Conservation (phyloP, 2,329 filamentous ascomycete species). For the Colletotrichum siamense region DNA sequence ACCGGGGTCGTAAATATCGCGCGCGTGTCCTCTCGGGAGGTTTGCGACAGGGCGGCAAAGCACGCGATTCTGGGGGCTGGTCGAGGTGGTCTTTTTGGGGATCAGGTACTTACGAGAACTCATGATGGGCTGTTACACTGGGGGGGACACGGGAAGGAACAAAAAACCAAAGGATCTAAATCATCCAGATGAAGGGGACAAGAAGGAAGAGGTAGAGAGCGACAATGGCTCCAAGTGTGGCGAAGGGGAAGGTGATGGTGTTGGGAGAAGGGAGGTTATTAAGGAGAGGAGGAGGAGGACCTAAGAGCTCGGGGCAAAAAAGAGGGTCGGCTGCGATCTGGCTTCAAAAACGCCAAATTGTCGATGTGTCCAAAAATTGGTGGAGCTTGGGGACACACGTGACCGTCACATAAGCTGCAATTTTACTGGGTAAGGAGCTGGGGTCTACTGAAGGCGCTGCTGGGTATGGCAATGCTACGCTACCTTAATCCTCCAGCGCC, state of each 20-base stretch:
- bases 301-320: conserved; percentile 26
- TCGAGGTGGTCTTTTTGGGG: not conserved
- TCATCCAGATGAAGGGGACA: conserved; percentile 39
- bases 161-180: conserved; percentile 31
- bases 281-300: conserved; percentile 36
- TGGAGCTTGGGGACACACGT: conserved; percentile 33
- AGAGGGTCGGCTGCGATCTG: conserved; percentile 40
- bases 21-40: conserved; percentile 13
- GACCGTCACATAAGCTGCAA: conserved; percentile 25
- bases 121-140: conserved; percentile 48
- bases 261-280: conserved; percentile 35
- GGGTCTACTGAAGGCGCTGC: not conserved
- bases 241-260: conserved; percentile 32
- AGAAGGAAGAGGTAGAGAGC: conserved; percentile 32
- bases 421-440: not conserved
- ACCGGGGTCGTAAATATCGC: not conserved
- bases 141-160: conserved; percentile 31
- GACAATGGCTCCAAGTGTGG: conserved; percentile 33
- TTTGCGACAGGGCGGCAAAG: not conserved
- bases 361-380: conserved; percentile 50
- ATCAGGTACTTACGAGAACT: conserved; percentile 56
- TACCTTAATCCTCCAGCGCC: not conserved
- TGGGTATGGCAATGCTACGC: not conserved
- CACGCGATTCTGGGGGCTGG: conserved; percentile 8
- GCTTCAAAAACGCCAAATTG: conserved; percentile 46